phyloP scores from a whole-genome alignment of 2,329 filamentous ascomycete genomes.

The Ophiostoma australiae region DNA sequence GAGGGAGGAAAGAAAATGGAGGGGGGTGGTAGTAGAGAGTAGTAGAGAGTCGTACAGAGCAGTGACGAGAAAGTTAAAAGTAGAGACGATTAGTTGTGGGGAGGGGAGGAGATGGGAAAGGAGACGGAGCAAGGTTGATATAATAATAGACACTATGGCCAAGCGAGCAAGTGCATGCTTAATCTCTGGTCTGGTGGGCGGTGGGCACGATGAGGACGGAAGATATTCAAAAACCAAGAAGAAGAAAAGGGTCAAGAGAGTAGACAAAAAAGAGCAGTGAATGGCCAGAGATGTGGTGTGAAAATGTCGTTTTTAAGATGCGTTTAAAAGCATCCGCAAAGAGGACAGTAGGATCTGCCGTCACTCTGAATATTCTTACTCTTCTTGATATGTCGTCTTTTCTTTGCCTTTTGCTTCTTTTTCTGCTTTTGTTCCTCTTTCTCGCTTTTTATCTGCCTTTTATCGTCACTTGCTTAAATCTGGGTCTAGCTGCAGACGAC shows the following conservation, averaged over 20 bases:
- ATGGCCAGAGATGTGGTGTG: neutral
- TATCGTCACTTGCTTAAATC: neutral
- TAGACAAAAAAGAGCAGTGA: neutral
- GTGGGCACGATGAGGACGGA: neutral
- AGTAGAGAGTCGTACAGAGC: neutral
- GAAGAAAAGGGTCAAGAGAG: neutral
- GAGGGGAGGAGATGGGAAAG: slow-evolving; percentile 5
- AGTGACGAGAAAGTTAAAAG: neutral
- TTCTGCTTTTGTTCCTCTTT: neutral
- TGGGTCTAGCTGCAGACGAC: slow-evolving; percentile 12
- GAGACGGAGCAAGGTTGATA: slow-evolving; percentile 2
- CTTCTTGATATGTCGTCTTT: neutral
- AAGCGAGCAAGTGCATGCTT: neutral
- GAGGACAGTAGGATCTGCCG: neutral
- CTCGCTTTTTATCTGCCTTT: neutral
- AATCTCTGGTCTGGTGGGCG: slow-evolving; percentile 7
- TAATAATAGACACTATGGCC: slow-evolving; percentile 8
- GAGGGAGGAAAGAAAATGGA: neutral
- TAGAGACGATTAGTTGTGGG: slow-evolving; percentile 9
- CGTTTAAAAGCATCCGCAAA: neutral
- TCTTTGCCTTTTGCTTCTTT: neutral
- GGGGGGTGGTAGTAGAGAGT: slow-evolving; percentile 3
- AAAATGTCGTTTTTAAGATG: neutral
- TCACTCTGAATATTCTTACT: neutral
- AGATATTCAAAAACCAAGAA: neutral